Evolutionary conservation across 2,329 filamentous ascomycete genomes (phyloP).

Genomic region (Paecilomyces niveus): DNA sequence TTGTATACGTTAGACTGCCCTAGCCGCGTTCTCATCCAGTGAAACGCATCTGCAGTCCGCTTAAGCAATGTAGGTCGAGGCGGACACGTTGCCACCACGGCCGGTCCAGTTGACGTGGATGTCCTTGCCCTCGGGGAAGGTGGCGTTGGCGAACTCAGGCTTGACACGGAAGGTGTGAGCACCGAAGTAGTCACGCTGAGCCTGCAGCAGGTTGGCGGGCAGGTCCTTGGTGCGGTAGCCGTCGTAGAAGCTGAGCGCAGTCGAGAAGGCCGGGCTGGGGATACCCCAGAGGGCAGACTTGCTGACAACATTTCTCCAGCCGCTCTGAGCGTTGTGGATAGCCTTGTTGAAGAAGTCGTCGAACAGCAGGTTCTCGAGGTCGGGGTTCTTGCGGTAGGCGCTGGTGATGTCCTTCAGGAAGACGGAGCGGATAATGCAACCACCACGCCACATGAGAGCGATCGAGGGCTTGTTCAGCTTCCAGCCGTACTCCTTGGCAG

Average conservation of each 20-base stretch:
- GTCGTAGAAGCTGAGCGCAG: conserved; percentile 96
- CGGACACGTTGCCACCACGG: conserved; percentile 92
- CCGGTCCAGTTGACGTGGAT: conserved; percentile 99
- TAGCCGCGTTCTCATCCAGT: conserved; percentile 3
- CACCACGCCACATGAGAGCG: conserved; percentile 99
- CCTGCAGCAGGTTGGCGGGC: conserved; percentile 96
- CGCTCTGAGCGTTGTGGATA: conserved; percentile 90
- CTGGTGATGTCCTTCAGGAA: conserved; percentile 99
- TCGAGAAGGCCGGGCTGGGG: conserved; percentile 92
- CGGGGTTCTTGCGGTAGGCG: conserved; percentile 88
- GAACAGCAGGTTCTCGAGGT: conserved; percentile 96
- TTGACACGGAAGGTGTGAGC: conserved; percentile 86
- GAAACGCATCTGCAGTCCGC: background rate
- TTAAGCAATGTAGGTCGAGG: conserved; percentile 96
- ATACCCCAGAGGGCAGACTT: conserved; percentile 93
- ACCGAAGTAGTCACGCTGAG: conserved; percentile 99
- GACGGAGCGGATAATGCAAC: conserved; percentile 99
- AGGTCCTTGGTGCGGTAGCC: conserved; percentile 96
- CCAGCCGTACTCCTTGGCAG: conserved; percentile 92
- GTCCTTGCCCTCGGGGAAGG: conserved; percentile 78
- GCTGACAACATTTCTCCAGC: conserved; percentile 85
- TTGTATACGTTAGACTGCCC: background rate
- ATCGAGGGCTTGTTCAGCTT: conserved; percentile 99
- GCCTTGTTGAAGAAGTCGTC: conserved; percentile 99
- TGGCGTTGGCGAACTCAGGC: conserved; percentile 67